Conservation (phyloP, 345 rosid species). For the Eucalyptus urophylla region DNA sequence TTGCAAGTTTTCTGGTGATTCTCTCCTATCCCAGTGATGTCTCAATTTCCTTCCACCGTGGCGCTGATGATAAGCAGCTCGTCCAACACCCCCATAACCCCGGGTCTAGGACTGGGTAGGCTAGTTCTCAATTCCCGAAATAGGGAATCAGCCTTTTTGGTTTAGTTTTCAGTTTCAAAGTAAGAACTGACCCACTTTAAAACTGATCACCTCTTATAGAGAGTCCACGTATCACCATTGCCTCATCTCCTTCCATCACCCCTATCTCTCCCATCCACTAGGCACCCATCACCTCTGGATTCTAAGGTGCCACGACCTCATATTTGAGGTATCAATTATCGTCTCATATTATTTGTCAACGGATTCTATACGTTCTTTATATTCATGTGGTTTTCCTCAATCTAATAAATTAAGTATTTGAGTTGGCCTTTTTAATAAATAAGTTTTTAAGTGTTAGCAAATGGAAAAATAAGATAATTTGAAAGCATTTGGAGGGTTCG, state of each 20-base stretch:
- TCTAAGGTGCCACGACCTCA: not conserved
- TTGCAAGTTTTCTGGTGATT: not conserved
- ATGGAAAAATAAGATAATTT: not conserved
- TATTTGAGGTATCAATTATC: not conserved
- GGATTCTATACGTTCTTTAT: not conserved
- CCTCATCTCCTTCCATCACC: not conserved
- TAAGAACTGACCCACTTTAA: too few relatives aligned
- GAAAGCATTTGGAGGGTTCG: not conserved
- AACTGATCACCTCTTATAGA: too few relatives aligned
- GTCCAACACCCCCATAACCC: not conserved
- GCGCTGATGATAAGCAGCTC: not conserved
- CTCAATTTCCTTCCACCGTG: not conserved
- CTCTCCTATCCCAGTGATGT: not conserved
- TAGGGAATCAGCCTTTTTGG: rapidly evolving
- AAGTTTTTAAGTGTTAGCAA: not conserved
- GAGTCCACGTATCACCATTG: not conserved
- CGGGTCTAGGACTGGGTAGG: rapidly evolving
- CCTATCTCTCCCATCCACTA: not conserved
- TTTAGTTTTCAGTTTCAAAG: not conserved
- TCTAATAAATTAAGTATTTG: not conserved
- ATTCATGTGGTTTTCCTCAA: not conserved
- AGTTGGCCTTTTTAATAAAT: not conserved
- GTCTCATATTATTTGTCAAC: too few relatives aligned
- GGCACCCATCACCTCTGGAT: not conserved
- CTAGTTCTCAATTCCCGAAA: not conserved